phyloP scores from a whole-genome alignment of 345 rosid species.

The Orychophragmus violaceus region DNA sequence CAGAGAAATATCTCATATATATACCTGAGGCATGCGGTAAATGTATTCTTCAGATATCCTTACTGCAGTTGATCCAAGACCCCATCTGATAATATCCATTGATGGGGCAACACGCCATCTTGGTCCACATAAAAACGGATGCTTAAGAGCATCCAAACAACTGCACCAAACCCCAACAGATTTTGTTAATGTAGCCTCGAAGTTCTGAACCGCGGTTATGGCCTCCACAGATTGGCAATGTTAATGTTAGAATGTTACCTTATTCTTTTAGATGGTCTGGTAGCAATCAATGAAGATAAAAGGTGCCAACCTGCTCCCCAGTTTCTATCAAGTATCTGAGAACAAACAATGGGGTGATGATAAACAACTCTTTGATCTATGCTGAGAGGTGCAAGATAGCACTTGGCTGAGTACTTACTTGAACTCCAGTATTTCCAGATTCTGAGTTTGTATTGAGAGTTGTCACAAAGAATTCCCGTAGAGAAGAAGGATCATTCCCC shows the following conservation, averaged over 20 bases:
- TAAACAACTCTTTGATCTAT: not conserved
- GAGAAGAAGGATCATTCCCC: slow-evolving; percentile 90
- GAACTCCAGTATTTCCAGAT: slow-evolving; percentile 72
- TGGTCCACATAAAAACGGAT: slow-evolving; percentile 92
- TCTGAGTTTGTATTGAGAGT: slow-evolving; percentile 53
- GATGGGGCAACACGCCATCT: slow-evolving; percentile 89
- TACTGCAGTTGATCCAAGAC: slow-evolving; percentile 90
- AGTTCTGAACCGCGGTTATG: not conserved
- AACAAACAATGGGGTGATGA: not conserved
- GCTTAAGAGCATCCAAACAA: slow-evolving; percentile 85
- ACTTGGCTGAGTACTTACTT: slow-evolving; percentile 38
- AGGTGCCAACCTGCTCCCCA: slow-evolving; percentile 99
- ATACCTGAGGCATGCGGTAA: slow-evolving; percentile 71
- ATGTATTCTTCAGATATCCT: slow-evolving; percentile 88
- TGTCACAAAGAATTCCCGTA: slow-evolving; percentile 77
- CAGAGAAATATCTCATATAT: not conserved
- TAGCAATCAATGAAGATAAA: slow-evolving; percentile 71
- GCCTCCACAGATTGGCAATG: not conserved
- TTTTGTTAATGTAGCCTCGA: not conserved
- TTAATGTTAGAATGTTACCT: slow-evolving; percentile 38
- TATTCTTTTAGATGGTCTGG: slow-evolving; percentile 67
- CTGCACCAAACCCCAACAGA: slow-evolving; percentile 32
- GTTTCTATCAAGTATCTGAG: slow-evolving; percentile 89
- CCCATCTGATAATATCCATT: slow-evolving; percentile 91
- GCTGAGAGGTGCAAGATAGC: not conserved